phyloP scores from a whole-genome alignment of 2,329 filamentous ascomycete genomes.

The Chalaropsis ovoidea region DNA sequence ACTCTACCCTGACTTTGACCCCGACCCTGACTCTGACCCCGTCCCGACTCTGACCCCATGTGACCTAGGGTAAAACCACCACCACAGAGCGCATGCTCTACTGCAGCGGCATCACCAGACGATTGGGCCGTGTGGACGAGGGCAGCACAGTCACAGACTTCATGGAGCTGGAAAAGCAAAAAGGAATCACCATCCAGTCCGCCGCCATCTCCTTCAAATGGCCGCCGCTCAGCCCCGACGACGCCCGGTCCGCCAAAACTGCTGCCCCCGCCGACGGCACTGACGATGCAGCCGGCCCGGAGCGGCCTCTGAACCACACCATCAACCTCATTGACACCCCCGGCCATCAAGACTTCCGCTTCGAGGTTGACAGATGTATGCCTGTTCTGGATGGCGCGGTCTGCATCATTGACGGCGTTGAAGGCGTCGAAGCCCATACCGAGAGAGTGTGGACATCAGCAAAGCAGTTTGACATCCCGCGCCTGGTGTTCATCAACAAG shows the following conservation, averaged over 20 bases:
- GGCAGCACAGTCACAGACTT: slow-evolving; percentile 97
- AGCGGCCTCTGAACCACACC: slow-evolving; percentile 33
- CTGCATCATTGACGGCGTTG: slow-evolving; percentile 86
- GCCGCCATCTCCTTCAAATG: slow-evolving; percentile 92
- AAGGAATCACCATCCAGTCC: slow-evolving; percentile 82
- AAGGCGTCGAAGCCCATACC: slow-evolving; percentile 91
- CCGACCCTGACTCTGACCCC: not conserved
- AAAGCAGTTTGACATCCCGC: slow-evolving; percentile 71
- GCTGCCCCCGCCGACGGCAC: slow-evolving; percentile 36
- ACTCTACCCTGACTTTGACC: not conserved
- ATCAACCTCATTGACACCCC: slow-evolving; percentile 94
- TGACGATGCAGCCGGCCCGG: slow-evolving; percentile 10
- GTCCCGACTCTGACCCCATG: no score
- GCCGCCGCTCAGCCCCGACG: slow-evolving; percentile 45
- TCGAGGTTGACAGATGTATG: slow-evolving; percentile 85
- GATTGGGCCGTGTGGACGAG: slow-evolving; percentile 85
- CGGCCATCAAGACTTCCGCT: slow-evolving; percentile 93
- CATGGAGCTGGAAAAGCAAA: slow-evolving; percentile 61
- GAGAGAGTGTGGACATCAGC: slow-evolving; percentile 94
- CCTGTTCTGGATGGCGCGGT: slow-evolving; percentile 81
- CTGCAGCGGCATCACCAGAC: slow-evolving; percentile 79
- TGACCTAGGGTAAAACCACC: slow-evolving; percentile 72
- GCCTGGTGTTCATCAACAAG: slow-evolving; percentile 69
- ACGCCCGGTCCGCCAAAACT: slow-evolving; percentile 29
- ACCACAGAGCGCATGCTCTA: slow-evolving; percentile 99